Evolutionary conservation across 345 rosid species (phyloP).

Genomic region (Psidium guajava): DNA sequence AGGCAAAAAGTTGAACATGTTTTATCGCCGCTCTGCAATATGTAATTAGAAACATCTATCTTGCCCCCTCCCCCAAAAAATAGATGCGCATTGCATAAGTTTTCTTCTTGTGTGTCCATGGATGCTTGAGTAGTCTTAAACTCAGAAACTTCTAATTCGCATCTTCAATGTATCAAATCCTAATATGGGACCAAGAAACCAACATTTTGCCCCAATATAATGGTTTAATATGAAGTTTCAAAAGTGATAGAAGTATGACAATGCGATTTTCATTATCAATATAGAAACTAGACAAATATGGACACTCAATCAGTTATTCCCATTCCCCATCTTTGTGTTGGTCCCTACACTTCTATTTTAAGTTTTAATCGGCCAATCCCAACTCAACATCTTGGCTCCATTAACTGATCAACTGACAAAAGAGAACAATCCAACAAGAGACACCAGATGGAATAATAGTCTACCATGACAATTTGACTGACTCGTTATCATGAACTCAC

Average conservation of each 20-base stretch:
- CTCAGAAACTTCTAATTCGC: neutral
- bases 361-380: neutral
- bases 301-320: neutral
- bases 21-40: neutral
- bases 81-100: neutral
- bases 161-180: neutral
- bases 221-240: neutral
- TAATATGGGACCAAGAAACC: neutral
- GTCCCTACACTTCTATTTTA: neutral
- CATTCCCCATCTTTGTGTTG: neutral
- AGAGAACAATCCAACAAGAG: neutral
- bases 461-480: neutral
- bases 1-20: neutral
- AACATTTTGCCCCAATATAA: neutral
- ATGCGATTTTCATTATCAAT: neutral
- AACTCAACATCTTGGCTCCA: neutral
- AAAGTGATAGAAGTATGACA: neutral
- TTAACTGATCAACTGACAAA: neutral
- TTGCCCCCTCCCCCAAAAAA: neutral
- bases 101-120: neutral
- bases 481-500: neutral
- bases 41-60: neutral
- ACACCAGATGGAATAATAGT: neutral
- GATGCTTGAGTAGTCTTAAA: neutral
- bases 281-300: neutral